Conservation (phyloP, 371 early-diverging fungal genomes). For the Rhizopus sp. region DNA sequence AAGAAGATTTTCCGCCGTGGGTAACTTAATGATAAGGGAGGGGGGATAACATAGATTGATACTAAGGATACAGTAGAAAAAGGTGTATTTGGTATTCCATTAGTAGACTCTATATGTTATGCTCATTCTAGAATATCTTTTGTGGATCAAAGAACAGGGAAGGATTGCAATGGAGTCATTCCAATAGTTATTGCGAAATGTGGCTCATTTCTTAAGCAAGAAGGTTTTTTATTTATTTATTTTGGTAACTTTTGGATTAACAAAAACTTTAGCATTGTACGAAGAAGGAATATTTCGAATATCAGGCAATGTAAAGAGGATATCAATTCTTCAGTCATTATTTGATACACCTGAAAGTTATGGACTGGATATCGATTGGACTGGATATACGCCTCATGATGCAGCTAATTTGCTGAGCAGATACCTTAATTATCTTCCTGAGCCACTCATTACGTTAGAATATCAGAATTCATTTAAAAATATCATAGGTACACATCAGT, state of each 20-base stretch:
- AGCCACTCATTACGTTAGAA: slow-evolving; percentile 58
- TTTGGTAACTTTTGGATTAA: not conserved
- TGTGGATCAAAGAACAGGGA: slow-evolving; percentile 25
- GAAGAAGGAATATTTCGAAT: slow-evolving; percentile 66
- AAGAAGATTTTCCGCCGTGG: not conserved
- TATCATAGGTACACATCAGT: slow-evolving; percentile 43
- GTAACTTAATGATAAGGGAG: not conserved
- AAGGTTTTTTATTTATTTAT: slow-evolving; percentile 40
- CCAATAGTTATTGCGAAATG: slow-evolving; percentile 60
- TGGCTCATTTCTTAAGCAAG: slow-evolving; percentile 55
- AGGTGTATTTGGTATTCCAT: slow-evolving; percentile 41
- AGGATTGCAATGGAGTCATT: slow-evolving; percentile 44
- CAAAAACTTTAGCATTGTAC: slow-evolving; percentile 26
- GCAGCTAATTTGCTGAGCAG: slow-evolving; percentile 68
- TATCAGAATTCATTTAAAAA: slow-evolving; percentile 56
- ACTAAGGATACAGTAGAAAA: slow-evolving; percentile 14
- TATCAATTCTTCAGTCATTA: slow-evolving; percentile 53
- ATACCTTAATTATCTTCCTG: slow-evolving; percentile 64
- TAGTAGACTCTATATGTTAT: slow-evolving; percentile 40
- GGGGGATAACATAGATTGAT: not conserved
- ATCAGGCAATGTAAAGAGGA: slow-evolving; percentile 65
- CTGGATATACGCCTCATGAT: slow-evolving; percentile 63
- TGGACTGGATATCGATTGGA: slow-evolving; percentile 56
- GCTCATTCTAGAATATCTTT: slow-evolving; percentile 43
- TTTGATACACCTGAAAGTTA: slow-evolving; percentile 57